Base-by-base conservation (phyloP, 148 eudicot species). In the Rheum nobile region DNA sequence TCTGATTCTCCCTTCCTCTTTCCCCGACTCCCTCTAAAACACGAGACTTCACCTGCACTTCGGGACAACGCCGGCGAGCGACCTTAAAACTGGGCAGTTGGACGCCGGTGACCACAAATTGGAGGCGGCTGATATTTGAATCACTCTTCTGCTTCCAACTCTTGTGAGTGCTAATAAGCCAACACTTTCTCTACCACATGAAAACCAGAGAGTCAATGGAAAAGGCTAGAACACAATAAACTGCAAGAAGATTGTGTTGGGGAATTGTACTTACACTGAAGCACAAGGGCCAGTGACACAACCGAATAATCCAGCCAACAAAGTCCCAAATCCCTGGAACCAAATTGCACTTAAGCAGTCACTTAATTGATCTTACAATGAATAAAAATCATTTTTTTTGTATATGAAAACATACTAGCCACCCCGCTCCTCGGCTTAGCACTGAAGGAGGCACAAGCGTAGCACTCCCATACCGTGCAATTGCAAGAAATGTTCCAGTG, bases 381-480 rank as follows among this genome's bases (percentile, higher is more conserved):
- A 13, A 38, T 73, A 19, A 59, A 48, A 19, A 50, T 32, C 38
- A 12, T 52, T 38, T 12, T 24, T n/a, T 31, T 38, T n/a, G n/a
- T 35, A 32, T 13, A 35, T 17, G 17, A 17, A 17, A 67, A 67
- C 47, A 24, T 81, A 92, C 97, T 89, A 89, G 87, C 92, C 95
- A 90, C 48, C 88, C 54, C n/a, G n/a, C n/a, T n/a, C n/a, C n/a
- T n/a, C n/a, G n/a, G 89, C 85, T n/a, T n/a, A n/a, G n/a, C n/a
- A n/a, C n/a, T n/a, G n/a, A n/a, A n/a, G n/a, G n/a, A n/a, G n/a
- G n/a, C 67, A 90, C 92, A 42, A 95, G 95, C 19, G 97, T 89
- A 46, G 95, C 97, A 71, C 97, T 92, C 38, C 92, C 95, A 76
- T 90, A 92, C 77, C 92, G 85, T 28, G 95, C 83, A 61, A 91